phyloP scores from a whole-genome alignment of 306 rosid genomes.

The Casuarina cunninghamiana region DNA sequence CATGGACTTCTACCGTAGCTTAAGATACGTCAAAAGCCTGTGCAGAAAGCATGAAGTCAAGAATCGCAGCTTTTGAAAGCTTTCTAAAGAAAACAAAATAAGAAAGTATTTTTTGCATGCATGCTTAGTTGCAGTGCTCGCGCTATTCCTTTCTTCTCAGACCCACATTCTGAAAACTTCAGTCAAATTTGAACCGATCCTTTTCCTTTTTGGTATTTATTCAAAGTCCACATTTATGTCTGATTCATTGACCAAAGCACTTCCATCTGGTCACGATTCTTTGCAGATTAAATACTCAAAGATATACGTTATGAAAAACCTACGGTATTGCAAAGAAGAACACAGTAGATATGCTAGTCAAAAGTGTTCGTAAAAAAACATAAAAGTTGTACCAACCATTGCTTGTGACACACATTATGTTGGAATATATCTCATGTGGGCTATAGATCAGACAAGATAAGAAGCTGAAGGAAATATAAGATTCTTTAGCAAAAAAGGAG shows the following conservation, averaged over 20 bases:
- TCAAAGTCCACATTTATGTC: no score
- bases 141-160: no score
- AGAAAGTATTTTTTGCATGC: background rate
- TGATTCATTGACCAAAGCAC: no score
- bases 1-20: conserved; percentile 17
- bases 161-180: no score
- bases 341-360: background rate
- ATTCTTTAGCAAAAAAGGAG: background rate
- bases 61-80: background rate
- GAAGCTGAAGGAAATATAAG: background rate
- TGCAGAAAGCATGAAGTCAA: background rate
- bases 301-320: background rate
- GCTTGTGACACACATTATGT: background rate
- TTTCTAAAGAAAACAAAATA: background rate
- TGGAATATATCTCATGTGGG: conserved; percentile 9
- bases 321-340: no score
- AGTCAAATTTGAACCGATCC: background rate
- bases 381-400: background rate
- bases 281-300: background rate
- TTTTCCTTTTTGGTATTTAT: background rate
- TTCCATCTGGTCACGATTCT: no score
- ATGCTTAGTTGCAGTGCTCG: background rate
- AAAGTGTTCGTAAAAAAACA: background rate
- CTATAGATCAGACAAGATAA: background rate
- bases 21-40: conserved; percentile 30